Base-by-base conservation (phyloP, 2,329 filamentous ascomycete species). In the Cytospora piceicola region DNA sequence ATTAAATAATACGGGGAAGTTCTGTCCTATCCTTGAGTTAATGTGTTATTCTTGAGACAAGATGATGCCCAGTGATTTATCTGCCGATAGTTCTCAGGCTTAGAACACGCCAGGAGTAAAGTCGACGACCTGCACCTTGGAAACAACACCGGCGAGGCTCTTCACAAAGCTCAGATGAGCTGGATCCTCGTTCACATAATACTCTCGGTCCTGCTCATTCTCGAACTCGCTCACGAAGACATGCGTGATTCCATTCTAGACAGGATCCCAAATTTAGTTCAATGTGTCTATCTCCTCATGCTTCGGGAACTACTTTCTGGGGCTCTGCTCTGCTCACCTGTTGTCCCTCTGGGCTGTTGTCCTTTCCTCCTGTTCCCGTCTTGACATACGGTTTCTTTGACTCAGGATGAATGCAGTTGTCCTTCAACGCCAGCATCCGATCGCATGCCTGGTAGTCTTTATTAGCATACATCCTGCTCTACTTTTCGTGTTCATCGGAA, bases 201-300 rank as follows among this genome's bases (percentile, higher is more conserved):
- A 92, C 67, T 88, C 82, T 56, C 89, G 80, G 72, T 93, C 90
- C 68, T 85, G 83, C 22, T 79, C 79, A 27, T 75, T 88, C 12
- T 83, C 81, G 66, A 93, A 93, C 70, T 91, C 85, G 27, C 84
- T 82, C 2, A 93, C 83, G 68, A 93, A 93, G 0, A 81, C 88
- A 73, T 93, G 90, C 0, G 88, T 88, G 59, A 89, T 85, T 0
- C 84, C 89, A 58, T 83, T 80, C 88, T 87, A 29, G 66, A 15
- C 30, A 42, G 1, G 12, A 14, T 24, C n/a, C 9, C 17, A 27
- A 9, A 20, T 17, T 22, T 6, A 63, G 53, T 22, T 29, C 39
- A 15, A 34, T 4, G 32, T 39, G 36, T 5, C 8, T 39, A 14
- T 5, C 8, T 9, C 5, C 15, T n/a, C 39, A n/a, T 4, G 34